These are phyloP conservation scores for Rhizomucor miehei DNA, from an alignment of 371 early-diverging fungal genomes.

Conservation along the genomic window DNA sequence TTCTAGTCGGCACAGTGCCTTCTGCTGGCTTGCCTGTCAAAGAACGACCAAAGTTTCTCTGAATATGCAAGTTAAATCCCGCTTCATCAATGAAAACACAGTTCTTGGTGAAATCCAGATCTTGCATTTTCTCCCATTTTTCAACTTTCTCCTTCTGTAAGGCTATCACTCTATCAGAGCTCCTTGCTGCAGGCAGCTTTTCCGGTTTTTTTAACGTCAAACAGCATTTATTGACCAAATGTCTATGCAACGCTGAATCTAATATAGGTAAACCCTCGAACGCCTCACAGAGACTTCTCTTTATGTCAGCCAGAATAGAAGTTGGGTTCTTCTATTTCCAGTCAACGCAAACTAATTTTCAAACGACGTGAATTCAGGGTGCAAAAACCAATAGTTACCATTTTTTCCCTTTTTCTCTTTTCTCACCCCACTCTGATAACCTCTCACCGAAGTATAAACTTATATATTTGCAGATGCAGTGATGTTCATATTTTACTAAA, in stretches of 20 bases:
- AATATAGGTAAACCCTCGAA: not conserved
- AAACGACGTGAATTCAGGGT: too few relatives aligned
- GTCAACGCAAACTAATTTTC: too few relatives aligned
- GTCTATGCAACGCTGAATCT: conserved; percentile 9
- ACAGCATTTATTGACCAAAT: conserved; percentile 7
- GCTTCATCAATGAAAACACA: conserved; percentile 15
- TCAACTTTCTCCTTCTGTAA: conserved; percentile 8
- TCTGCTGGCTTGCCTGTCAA: conserved; percentile 11
- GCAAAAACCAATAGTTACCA: too few relatives aligned
- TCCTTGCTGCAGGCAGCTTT: conserved; percentile 12
- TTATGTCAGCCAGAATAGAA: conserved; percentile 6
- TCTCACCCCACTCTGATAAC: too few relatives aligned
- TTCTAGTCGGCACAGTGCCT: not conserved
- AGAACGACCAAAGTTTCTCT: conserved; percentile 9
- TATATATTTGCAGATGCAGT: too few relatives aligned
- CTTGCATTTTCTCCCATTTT: conserved; percentile 1
- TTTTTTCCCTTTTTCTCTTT: too few relatives aligned
- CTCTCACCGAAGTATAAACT: too few relatives aligned
- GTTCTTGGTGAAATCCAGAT: conserved; percentile 4
- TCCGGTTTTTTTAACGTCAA: conserved; percentile 10
- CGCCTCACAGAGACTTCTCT: conserved; percentile 7
- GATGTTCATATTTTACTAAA: too few relatives aligned
- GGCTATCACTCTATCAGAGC: conserved; percentile 6
- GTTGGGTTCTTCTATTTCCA: not conserved
- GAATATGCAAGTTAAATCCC: conserved; percentile 9